phyloP scores from a whole-genome alignment of 1,139 yeast genomes.

The Blastobotrys apis region DNA sequence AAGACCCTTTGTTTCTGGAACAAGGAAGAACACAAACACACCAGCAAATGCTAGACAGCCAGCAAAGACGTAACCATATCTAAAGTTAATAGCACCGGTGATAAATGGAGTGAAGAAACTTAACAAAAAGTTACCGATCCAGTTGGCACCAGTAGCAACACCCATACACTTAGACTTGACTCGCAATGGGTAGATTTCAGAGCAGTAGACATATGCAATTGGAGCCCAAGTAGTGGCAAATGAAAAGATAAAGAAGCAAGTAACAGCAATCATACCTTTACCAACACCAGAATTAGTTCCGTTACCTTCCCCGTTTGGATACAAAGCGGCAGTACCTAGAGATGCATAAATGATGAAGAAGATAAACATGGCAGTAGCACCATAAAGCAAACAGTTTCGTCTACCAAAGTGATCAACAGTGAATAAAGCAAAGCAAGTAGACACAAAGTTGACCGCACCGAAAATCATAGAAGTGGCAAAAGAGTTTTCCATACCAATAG shows the following conservation, averaged over 20 bases:
- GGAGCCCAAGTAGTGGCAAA: constrained; percentile 91
- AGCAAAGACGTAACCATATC: constrained; percentile 72
- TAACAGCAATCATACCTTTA: constrained; percentile 58
- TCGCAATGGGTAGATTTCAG: constrained; percentile 76
- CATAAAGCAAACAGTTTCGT: constrained; percentile 59
- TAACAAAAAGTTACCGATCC: constrained; percentile 70
- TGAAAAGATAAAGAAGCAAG: constrained; percentile 74
- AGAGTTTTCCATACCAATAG: constrained; percentile 63
- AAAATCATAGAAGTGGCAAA: constrained; percentile 72
- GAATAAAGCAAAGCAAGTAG: constrained; percentile 65
- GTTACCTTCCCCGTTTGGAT: constrained; percentile 45
- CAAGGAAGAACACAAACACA: constrained; percentile 59
- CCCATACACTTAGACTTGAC: constrained; percentile 79
- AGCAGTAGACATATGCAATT: constrained; percentile 68
- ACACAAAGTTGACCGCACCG: constrained; percentile 73
- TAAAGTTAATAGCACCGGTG: constrained; percentile 44
- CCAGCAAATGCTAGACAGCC: constrained; percentile 65
- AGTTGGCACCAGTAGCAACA: constrained; percentile 63
- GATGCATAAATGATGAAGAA: constrained; percentile 65
- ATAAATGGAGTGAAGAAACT: constrained; percentile 50
- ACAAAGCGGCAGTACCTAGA: constrained; percentile 60
- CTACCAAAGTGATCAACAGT: constrained; percentile 69
- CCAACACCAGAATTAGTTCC: constrained; percentile 50
- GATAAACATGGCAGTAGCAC: constrained; percentile 60
- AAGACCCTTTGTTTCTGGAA: constrained; percentile 71